Conservation (phyloP, 208 protist genomes). For the Entamoeba nuttalli region DNA sequence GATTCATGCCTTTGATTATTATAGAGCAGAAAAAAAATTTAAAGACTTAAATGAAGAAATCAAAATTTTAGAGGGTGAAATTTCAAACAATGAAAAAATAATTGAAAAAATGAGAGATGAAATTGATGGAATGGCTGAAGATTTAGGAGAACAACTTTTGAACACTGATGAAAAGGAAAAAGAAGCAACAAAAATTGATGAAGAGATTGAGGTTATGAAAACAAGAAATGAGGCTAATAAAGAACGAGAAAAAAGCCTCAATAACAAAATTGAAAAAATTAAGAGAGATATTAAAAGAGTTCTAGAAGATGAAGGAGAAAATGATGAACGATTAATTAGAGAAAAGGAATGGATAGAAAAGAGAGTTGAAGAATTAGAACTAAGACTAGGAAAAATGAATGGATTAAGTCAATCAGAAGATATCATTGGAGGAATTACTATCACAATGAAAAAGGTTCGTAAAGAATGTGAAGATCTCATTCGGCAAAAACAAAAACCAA, state of each 20-base stretch:
- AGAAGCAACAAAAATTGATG: not conserved
- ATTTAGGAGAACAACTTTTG: not conserved
- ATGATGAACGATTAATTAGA: not conserved
- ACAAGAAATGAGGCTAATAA: not conserved
- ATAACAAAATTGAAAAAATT: not conserved
- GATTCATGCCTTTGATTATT: constrained; percentile 49
- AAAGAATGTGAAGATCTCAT: not conserved
- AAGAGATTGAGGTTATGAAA: not conserved
- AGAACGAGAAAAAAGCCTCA: not conserved
- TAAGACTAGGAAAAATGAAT: not conserved
- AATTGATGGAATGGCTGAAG: not conserved
- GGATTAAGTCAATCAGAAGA: not conserved
- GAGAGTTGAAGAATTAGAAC: not conserved
- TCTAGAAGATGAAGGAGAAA: not conserved
- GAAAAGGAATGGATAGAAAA: not conserved
- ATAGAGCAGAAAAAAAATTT: not conserved
- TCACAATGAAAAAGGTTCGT: not conserved
- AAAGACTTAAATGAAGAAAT: not conserved
- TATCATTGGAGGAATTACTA: not conserved
- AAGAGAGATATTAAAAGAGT: not conserved
- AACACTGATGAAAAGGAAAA: not conserved
- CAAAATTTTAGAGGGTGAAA: not conserved
- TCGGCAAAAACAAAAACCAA: not conserved
- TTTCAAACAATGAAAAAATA: not conserved
- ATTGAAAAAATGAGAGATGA: constrained; percentile 1